Conservation (phyloP, 2,329 filamentous ascomycete genomes). For the Venturia carpophila region DNA sequence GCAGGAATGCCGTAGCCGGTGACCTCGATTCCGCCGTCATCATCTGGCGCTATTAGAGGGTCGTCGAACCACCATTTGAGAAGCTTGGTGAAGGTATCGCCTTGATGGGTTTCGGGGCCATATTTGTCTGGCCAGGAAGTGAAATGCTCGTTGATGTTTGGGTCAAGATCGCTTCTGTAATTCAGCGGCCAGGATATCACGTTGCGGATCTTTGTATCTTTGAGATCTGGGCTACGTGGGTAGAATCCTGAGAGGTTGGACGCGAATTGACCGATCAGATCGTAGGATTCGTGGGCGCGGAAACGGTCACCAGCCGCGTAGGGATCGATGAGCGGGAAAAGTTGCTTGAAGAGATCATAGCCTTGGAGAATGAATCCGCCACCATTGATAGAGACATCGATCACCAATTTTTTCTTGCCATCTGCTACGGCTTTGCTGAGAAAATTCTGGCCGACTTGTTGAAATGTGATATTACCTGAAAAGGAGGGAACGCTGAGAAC, state of each 20-base stretch:
- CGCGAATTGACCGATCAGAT: constrained; percentile 37
- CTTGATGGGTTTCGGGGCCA: constrained; percentile 35
- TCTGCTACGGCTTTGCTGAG: constrained; percentile 38
- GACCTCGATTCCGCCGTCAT: constrained; percentile 26
- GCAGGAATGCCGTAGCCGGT: constrained; percentile 14
- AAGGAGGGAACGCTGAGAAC: constrained; percentile 40
- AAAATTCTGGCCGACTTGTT: constrained; percentile 35
- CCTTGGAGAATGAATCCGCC: constrained; percentile 54
- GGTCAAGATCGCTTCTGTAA: constrained; percentile 39
- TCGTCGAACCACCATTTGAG: constrained; percentile 45
- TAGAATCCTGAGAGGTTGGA: constrained; percentile 28
- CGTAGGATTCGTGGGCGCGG: constrained; percentile 42
- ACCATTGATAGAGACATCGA: constrained; percentile 52
- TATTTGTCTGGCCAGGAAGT: constrained; percentile 41
- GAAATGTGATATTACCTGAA: constrained; percentile 32
- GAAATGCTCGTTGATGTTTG: constrained; percentile 42
- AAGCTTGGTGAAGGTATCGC: constrained; percentile 50
- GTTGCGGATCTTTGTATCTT: constrained; percentile 34
- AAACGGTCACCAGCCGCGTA: constrained; percentile 45
- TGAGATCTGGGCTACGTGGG: constrained; percentile 27
- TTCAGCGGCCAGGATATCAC: constrained; percentile 39
- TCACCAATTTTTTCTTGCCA: constrained; percentile 52
- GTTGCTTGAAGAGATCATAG: constrained; percentile 53
- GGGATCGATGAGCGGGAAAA: constrained; percentile 45
- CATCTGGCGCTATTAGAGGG: constrained; percentile 37